Base-by-base conservation (phyloP, 805 yeast species). In the Alloascoidea hylecoeti region DNA sequence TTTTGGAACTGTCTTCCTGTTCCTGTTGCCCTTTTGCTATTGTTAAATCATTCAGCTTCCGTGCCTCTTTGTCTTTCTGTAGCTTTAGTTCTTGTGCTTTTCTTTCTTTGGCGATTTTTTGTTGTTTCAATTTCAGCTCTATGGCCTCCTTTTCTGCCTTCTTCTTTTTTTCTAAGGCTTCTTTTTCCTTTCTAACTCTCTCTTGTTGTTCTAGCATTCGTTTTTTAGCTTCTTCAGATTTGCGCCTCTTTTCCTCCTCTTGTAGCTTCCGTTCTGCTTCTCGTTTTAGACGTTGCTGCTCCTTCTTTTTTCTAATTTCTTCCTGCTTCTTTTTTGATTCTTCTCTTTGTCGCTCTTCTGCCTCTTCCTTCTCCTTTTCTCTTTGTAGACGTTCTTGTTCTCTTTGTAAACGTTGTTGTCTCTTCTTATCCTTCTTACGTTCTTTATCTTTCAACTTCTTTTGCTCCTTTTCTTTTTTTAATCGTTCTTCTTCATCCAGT, bases 401-500 rank as follows among this genome's bases (percentile, higher is more conserved):
- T 38, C 57, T 57, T 32, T 56, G 58, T 34, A 47, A 55, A 39
- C 53, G 52, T 42, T 50, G 59, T 14, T 49, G 56, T 3, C 63
- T 56, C 48, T 59, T 58, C 46, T 61, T 61, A 35, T 59, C 61
- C 44, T 57, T 57, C 47, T 60, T 60, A 46, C 53, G 54, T 41
- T 64, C 66, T 46, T 61, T 58, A 16, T 62, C 64, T 35, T 50
- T 46, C 33, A 48, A 51, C 41, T 54, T 56, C 46, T 52, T 58
- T 44, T 41, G 47, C 44, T 50, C 63, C 41, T 42, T 49, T 42
- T 48, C 60, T 34, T 48, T 49, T 41, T 48, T 44, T 34, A 46
- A 41, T 30, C 51, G 44, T 34, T 40, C 45, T 42, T 51, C 57
- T 37, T 49, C 59, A 28, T 51, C 60, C 17, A 52, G 50, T 44